Evolutionary conservation across 2,329 filamentous ascomycete genomes (phyloP), one percentile per base, ranked within the genome.

Genomic region (Neofusicoccum umdonicola): DNA sequence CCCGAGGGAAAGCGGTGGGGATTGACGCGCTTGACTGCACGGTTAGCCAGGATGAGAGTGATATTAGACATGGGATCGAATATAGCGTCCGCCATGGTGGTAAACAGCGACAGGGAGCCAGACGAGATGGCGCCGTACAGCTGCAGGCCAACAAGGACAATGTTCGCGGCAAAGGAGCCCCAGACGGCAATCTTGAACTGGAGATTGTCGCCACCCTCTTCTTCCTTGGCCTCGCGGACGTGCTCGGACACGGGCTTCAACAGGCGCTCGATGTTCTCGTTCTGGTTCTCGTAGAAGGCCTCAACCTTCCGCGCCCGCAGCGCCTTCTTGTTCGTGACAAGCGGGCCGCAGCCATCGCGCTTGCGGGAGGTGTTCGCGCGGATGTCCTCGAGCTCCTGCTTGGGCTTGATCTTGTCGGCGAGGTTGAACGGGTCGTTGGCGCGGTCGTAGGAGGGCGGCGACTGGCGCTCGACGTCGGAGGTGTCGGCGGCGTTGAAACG

Each of bases 211-310:
- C 93, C 90, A 66, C 87, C 88, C 65, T 90, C 88, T 74, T 93
- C 87, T 70, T 96, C 90, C 68, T 87, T 89, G 41, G 93, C 93
- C 54, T 92, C 89, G 41, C 89, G 88, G 17, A 90, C 84, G 78
- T 98, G 95, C 73, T 97, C 92, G 73, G 97, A 92, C 2, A 98
- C 94, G 2, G 91, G 89, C 80, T 97, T 97, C 69, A 98, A 84
- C 79, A 97, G 85, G 11, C 92, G 87, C 80, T 97, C 88, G 69
- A 99, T 99, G 71, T 92, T 93, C 76, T 93, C 91, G 75, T 99
- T 99, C 75, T 99, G 94, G 35, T 84, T 84, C 75, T 92, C 86
- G 82, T 98, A 98, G 80, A 97, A 98, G 58, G 87, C 85, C 72
- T 90, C 85, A 15, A 98, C 76, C 72, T 86, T 88, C 68, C 81